Conservation (phyloP, 176 grass and related monocot genomes). For the barley (Hordeum vulgare) region MorexV3_pseudomolecules_assembly NC_058519.1:222843021-222843520, state of each 20-base stretch:
- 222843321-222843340: slow-evolving; percentile 54
- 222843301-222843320: slow-evolving; percentile 88
- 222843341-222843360: slow-evolving; percentile 43
- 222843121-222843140: slow-evolving; percentile 17
- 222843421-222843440: slow-evolving; percentile 99
- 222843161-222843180: slow-evolving; percentile 12
- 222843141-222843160: slow-evolving; percentile 3
- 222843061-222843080: slow-evolving; percentile 30
- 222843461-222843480: slow-evolving; percentile 84
- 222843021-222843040: slow-evolving; percentile 17
- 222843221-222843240: slow-evolving; percentile 93
- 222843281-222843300: slow-evolving; percentile 99
- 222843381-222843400: slow-evolving; percentile 92
- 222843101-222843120: not conserved
- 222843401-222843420: slow-evolving; percentile 97
- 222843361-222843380: slow-evolving; percentile 92
- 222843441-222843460: slow-evolving; percentile 64
- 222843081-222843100: slow-evolving; percentile 29
- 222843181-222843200: slow-evolving; percentile 40
- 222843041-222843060: slow-evolving; percentile 9
- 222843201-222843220: slow-evolving; percentile 85
- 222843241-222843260: slow-evolving; percentile 72
- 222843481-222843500: slow-evolving; percentile 93
- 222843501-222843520: slow-evolving; percentile 85
- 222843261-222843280: slow-evolving; percentile 98